Conservation (phyloP, 1,139 yeast species). For the Suzukiozyma palmioleophila region DNA sequence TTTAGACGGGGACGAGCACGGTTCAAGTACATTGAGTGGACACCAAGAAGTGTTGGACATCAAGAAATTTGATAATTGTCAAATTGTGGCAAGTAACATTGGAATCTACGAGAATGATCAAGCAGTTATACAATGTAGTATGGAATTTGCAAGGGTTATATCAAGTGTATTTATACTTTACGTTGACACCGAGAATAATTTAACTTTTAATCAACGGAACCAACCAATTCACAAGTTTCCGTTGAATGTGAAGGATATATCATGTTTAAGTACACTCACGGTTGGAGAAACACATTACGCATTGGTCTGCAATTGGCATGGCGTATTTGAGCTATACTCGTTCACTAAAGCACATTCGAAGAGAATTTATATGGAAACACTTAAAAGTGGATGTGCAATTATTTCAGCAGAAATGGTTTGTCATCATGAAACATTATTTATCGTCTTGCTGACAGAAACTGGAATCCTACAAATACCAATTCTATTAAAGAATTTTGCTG, state of each 20-base stretch:
- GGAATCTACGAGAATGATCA: neutral
- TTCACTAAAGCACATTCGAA: neutral
- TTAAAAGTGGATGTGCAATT: neutral
- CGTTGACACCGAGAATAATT: neutral
- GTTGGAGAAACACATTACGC: neutral
- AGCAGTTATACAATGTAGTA: neutral
- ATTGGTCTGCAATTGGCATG: conserved; percentile 1
- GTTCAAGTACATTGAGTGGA: neutral
- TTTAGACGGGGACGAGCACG: neutral
- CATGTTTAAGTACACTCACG: neutral
- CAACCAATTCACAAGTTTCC: neutral
- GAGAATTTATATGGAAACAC: neutral
- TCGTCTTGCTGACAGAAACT: conserved; percentile 1
- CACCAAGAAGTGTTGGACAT: neutral
- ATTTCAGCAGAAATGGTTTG: neutral
- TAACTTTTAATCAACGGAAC: neutral
- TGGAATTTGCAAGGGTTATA: conserved; percentile 1
- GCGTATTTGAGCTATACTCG: neutral
- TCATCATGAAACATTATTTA: neutral
- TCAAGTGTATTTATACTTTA: neutral
- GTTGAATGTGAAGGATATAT: neutral
- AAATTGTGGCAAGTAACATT: neutral
- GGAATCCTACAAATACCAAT: conserved; percentile 1
- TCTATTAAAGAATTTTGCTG: neutral
- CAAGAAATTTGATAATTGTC: neutral